These are phyloP conservation scores for Zelonia costaricensis DNA, from an alignment of 208 protist species.

Conservation along the genomic window DNA sequence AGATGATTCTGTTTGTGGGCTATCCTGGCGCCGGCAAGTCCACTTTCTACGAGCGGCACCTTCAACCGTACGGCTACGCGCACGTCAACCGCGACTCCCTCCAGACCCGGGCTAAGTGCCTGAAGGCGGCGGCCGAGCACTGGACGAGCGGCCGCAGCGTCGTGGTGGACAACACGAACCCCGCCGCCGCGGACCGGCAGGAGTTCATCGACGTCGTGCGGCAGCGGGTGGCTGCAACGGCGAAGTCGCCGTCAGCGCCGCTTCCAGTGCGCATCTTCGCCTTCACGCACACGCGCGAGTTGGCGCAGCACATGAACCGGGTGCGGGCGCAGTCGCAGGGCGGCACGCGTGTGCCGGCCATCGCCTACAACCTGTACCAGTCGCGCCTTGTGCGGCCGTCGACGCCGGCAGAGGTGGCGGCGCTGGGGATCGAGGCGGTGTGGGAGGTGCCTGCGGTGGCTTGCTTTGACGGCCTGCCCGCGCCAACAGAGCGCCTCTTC, in stretches of 20 bases:
- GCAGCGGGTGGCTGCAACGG: neutral
- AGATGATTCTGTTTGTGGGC: constrained; percentile 89
- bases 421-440: constrained; percentile 41
- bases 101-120: constrained; percentile 71
- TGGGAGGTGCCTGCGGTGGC: constrained; percentile 58
- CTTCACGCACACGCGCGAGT: constrained; percentile 47
- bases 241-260: no score
- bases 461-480: constrained; percentile 49
- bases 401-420: constrained; percentile 30
- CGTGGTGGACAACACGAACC: constrained; percentile 94
- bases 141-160: constrained; percentile 68
- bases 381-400: constrained; percentile 33
- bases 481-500: constrained; percentile 31
- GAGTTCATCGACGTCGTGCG: constrained; percentile 64
- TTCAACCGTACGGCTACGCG: constrained; percentile 78
- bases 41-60: constrained; percentile 84
- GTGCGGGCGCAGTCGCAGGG: constrained; percentile 49
- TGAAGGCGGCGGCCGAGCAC: constrained; percentile 33
- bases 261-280: constrained; percentile 71
- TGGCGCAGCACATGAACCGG: constrained; percentile 83
- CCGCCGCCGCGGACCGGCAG: constrained; percentile 41
- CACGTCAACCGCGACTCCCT: constrained; percentile 83
- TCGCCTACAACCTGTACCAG: constrained; percentile 65
- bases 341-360: constrained; percentile 36
- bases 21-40: constrained; percentile 90